Percentiles rank a stretch among this genome's conserved stretches.
Evolutionary conservation across 2,329 filamentous ascomycete species (phyloP).

Genomic region (Raffaelea deltoideospora): DNA sequence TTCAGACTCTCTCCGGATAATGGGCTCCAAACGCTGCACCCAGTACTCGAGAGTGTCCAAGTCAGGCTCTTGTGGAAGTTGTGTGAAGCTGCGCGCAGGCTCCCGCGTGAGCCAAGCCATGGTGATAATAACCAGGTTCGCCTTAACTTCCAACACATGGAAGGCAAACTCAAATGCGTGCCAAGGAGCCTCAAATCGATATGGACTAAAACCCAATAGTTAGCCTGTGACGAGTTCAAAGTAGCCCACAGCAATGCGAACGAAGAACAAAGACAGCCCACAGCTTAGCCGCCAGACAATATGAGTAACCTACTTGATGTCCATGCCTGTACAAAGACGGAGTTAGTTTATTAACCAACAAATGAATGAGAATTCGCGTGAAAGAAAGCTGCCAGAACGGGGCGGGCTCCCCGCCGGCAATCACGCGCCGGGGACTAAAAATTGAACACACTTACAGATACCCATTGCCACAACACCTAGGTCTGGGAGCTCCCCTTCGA

Average conservation of each 20-base stretch:
- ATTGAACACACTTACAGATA: slow-evolving; percentile 43
- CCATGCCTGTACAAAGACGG: slow-evolving; percentile 30
- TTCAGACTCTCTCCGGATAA: slow-evolving; percentile 33
- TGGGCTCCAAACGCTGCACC: slow-evolving; percentile 54
- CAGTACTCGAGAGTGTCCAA: slow-evolving; percentile 63
- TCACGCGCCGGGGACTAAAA: no score
- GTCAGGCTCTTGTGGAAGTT: slow-evolving; percentile 43
- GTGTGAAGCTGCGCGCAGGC: slow-evolving; percentile 29
- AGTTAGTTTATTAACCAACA: no score
- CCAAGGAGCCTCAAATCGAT: slow-evolving; percentile 35
- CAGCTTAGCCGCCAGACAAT: slow-evolving; percentile 9
- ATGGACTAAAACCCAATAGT: slow-evolving; percentile 20
- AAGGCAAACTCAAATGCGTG: slow-evolving; percentile 34
- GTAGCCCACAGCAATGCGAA: slow-evolving; percentile 6
- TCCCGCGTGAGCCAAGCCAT: slow-evolving; percentile 66
- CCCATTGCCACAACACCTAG: slow-evolving; percentile 40
- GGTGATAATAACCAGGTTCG: slow-evolving; percentile 51
- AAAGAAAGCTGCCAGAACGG: no score
- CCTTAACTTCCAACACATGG: slow-evolving; percentile 38
- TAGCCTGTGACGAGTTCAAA: no score
- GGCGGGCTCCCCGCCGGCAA: no score
- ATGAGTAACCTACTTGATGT: slow-evolving; percentile 37
- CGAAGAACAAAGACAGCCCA: no score
- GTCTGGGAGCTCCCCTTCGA: slow-evolving; percentile 23
- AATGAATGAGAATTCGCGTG: no score